Percentiles rank a stretch among this genome's conserved stretches.
Evolutionary conservation across 2,329 filamentous ascomycete species (phyloP).

Genomic region (Aureobasidium sp.): DNA sequence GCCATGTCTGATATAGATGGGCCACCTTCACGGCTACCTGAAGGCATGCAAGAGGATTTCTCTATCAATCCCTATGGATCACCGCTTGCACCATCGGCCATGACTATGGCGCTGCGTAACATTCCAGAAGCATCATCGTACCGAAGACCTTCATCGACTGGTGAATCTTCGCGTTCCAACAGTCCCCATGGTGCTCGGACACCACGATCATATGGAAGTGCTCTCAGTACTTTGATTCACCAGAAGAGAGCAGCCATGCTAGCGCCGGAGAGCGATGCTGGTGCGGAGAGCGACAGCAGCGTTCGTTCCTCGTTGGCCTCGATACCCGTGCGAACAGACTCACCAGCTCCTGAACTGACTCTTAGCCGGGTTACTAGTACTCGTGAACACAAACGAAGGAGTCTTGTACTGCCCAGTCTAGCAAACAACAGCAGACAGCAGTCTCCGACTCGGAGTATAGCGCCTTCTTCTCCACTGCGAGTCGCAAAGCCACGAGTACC

Average conservation of each 20-base stretch:
- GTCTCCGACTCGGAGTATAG: conserved; percentile 71
- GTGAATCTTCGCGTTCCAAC: conserved; percentile 73
- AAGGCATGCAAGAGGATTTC: conserved; percentile 12
- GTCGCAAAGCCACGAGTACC: conserved; percentile 72
- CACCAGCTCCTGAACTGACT: conserved; percentile 78
- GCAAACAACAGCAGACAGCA: conserved; percentile 70
- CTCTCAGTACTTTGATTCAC: conserved; percentile 51
- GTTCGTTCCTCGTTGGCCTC: conserved; percentile 72
- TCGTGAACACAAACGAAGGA: conserved; percentile 76
- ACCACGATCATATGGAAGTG: conserved; percentile 66
- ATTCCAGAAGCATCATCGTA: conserved; percentile 37
- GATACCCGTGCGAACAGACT: conserved; percentile 68
- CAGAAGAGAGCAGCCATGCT: conserved; percentile 60
- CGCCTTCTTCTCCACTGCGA: conserved; percentile 69
- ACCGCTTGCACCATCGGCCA: conserved; percentile 46
- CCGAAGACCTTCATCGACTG: conserved; percentile 51
- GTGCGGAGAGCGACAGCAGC: conserved; percentile 81
- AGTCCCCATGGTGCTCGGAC: conserved; percentile 89
- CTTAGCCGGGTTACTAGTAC: conserved; percentile 69
- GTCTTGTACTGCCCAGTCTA: conserved; percentile 67
- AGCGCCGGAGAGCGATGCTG: conserved; percentile 73
- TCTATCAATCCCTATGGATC: conserved; percentile 5
- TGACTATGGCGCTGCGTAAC: conserved; percentile 49
- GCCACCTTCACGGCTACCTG: not conserved
- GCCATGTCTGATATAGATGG: conserved; percentile 5